Evolutionary conservation across 352 stramenopile species (phyloP), one percentile per base, ranked within the genome.

Genomic region (Sclerospora graminicola): DNA sequence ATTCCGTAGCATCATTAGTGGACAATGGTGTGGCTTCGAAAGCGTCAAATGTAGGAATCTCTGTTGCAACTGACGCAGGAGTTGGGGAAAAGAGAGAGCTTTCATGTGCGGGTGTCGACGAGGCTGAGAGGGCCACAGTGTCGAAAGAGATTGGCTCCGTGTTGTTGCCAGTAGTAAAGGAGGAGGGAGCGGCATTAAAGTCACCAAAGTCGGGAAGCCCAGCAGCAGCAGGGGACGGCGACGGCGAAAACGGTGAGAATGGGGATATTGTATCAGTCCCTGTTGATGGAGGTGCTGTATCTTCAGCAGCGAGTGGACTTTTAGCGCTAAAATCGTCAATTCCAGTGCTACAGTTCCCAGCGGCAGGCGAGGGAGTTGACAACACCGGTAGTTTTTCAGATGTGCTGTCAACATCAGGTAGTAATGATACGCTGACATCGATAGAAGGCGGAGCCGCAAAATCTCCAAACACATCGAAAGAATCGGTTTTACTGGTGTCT

Each of bases 141-240:
- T 56, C 34, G 10, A 31, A 14, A 18, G 47, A 41, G 37, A 28
- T 41, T 31, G 27, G 23, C 8, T 23, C 20, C 31, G 13, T 43
- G 14, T 14, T 35, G 39, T 52, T 45, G 57, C 33, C 13, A 52
- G 54, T 20, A 46, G 20, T 28, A 13, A 43, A 30, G 10, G 46
- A 57, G 10, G 50, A 41, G 16, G 24, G 35, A 11, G 48, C 44
- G 28, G 48, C 19, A 27, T 50, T 50, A 35, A 59, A 57, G 18
- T 52, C 60, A 34, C 36, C 50, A 27, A 70, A 66, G 8, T 32
- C 39, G 44, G 33, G 21, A 37, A 61, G 58, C 28, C 34, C 24
- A 14, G 28, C 53, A 14, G 33, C 38, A 40, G 46, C 51, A 14
- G 51, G 41, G 2, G 52, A 57, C 8, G 57, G 41, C 7, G 56